Evolutionary conservation across 805 yeast species (phyloP).

Genomic region (Kodamaea nitidulidarum): DNA sequence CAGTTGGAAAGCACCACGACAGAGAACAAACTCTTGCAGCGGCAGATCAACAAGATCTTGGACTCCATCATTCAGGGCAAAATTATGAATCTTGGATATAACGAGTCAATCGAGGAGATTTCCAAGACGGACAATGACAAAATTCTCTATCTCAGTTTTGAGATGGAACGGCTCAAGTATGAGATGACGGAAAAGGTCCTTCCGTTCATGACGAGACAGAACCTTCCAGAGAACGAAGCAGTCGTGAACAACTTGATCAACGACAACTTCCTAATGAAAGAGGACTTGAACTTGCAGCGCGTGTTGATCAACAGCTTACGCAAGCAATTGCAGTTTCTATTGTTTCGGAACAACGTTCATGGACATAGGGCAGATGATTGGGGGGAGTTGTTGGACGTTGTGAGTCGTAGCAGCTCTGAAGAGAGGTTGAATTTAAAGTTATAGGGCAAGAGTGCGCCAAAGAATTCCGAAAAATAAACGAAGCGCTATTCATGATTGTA

Average conservation of each 20-base stretch:
- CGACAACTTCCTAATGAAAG: conserved; percentile 40
- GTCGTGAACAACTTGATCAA: conserved; percentile 30
- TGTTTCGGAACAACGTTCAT: conserved; percentile 38
- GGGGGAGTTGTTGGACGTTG: conserved; percentile 23
- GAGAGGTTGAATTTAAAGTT: conserved; percentile 34
- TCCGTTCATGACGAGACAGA: conserved; percentile 29
- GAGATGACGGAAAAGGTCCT: conserved; percentile 39
- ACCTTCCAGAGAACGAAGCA: conserved; percentile 18
- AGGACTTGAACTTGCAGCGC: conserved; percentile 45
- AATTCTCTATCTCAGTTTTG: conserved; percentile 33
- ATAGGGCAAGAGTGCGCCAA: too few species aligned
- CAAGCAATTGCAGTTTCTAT: conserved; percentile 48
- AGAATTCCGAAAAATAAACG: too few species aligned
- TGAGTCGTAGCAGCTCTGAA: conserved; percentile 29
- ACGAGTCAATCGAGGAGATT: conserved; percentile 46
- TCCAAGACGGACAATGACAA: conserved; percentile 25
- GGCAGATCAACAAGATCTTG: conserved; percentile 43
- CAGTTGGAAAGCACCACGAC: conserved; percentile 23
- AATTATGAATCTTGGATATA: conserved; percentile 47
- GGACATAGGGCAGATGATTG: conserved; percentile 6
- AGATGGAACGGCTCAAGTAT: conserved; percentile 40
- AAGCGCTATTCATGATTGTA: too few species aligned
- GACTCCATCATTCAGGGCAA: conserved; percentile 48
- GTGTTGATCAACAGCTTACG: conserved; percentile 42
- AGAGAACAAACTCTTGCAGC: conserved; percentile 39